phyloP scores from a whole-genome alignment of 768 basidiomycete genomes.

The Mycena capillaripes region DNA sequence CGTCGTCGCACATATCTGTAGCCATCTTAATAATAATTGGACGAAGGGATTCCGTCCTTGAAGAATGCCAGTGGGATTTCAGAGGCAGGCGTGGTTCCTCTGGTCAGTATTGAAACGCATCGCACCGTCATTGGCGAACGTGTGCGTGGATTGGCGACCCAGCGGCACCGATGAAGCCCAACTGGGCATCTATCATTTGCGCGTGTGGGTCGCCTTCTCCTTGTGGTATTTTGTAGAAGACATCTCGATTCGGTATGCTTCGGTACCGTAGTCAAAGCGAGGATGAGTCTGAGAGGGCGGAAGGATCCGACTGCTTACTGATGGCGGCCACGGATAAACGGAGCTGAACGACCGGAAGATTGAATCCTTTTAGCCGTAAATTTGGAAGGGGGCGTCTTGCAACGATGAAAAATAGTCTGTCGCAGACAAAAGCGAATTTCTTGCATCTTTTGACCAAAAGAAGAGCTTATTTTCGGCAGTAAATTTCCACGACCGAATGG shows the following conservation, averaged over 20 bases:
- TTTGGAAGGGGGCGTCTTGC: not conserved
- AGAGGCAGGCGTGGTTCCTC: too few species aligned
- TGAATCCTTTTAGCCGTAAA: not conserved
- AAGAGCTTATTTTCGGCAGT: not conserved
- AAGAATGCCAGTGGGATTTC: not conserved
- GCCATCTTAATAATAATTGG: not conserved
- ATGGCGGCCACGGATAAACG: not conserved
- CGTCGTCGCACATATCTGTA: not conserved
- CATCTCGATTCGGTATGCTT: not conserved
- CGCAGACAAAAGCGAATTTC: not conserved
- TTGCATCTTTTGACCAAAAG: not conserved
- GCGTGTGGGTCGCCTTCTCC: not conserved
- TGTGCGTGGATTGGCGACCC: too few species aligned
- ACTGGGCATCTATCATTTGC: too few species aligned
- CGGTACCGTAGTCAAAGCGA: not conserved
- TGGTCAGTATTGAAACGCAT: too few species aligned
- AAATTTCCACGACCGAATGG: not conserved
- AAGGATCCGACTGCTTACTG: too few species aligned
- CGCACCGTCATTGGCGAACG: too few species aligned
- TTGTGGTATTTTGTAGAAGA: too few species aligned
- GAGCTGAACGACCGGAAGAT: not conserved
- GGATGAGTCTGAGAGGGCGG: too few species aligned
- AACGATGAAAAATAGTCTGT: too few species aligned
- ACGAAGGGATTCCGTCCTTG: not conserved
- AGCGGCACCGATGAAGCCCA: too few species aligned